Base-by-base conservation (phyloP, 495 filamentous ascomycete species). In the Polyplosphaeria fusca region DNA sequence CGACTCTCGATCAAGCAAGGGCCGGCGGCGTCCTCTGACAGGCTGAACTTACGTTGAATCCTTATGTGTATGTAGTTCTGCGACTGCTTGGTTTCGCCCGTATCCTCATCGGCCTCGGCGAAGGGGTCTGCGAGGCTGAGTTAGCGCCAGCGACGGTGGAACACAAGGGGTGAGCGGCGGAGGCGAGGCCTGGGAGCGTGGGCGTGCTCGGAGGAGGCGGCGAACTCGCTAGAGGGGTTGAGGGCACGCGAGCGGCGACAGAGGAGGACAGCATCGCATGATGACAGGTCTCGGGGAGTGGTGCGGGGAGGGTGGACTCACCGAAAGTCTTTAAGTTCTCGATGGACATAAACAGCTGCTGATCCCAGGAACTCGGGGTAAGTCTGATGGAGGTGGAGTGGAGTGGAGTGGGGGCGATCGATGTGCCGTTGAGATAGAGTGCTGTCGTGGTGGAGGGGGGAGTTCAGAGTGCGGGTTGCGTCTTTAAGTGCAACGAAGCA, bases 71-170 rank as follows among this genome's bases (percentile, higher is more conserved):
- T 95, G 73, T 97, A 96, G 76, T 95, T 94, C 76, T 96, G 89
- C 76, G 89, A 87, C 80, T 94, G 87, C 73, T 85, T 85, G 65
- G 83, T 86, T 76, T 93, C 86, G 78, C 90, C 91, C 74, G 88
- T 89, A 77, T 93, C 90, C 83, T 95, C 92, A 88, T 97, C 93
- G 86, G 92, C 94, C 88, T 98, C 93, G 86, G 93, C 93, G 92
- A 98, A 98, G 87, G 93, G 93, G 87, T 98, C 91, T 96, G 73
- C 39, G 47, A 59, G 55, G 60, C 48, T 53, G 49, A 44, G 60
- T 64, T 64, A 64, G 54, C 44, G 18, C 52, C 47, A 46, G 47
- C 24, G 53, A 58, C 53, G 58, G 47, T 32, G 20, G 35, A 25
- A 20, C 16, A 32, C 12, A 19, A 19, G 35, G 27, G 22, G 24